Evolutionary conservation across 768 basidiomycete species (phyloP), one percentile per base, ranked within the genome.

Genomic region (Rhodosporidiobolus odoratus): DNA sequence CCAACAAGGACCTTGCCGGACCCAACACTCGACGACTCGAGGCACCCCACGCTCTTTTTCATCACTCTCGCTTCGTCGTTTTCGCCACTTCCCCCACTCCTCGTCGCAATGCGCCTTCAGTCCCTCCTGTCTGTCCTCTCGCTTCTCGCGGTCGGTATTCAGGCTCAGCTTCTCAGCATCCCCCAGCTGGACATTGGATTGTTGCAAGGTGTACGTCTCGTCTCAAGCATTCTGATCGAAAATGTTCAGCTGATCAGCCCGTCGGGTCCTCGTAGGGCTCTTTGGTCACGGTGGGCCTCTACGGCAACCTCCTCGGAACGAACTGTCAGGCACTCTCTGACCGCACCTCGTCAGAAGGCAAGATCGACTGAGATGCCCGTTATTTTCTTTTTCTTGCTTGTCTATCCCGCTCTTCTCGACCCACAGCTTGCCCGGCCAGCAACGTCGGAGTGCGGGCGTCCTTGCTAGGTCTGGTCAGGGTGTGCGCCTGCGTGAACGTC

Each of bases 401-500:
- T 56, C 32, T 23, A 9, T 17, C 9, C 32, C 48, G 12, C 48
- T 50, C 12, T 7, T 50, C 48, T 50, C 48, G 21, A n/a, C n/a
- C 64, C 3, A 23, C 21, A 45, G 54, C 9, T 25, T 71, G 69
- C 60, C 40, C 65, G 1, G 32, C 4, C 40, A 45, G 53, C 12
- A 71, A 57, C 40, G 47, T 71, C 40, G 69, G 50, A 2, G 57
- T 62, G 19, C 23, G 16, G 19, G 40, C 61, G 1, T n/a, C 34
- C 0, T 27, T 66, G 9, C 47, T 71, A 9, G 60, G 61, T 16
- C 32, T 71, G 5, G 56, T 66, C 38, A 23, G 34, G 2, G 34
- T 58, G 6, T 71, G 69, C 41, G 69, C 38, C 10, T 71, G 69
- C 53, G 65, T 66, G 12, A 66, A 62, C 40, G n/a, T 71, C 38